Conservation (phyloP, 148 eudicot species). For the Dianthus caryophyllus region DNA sequence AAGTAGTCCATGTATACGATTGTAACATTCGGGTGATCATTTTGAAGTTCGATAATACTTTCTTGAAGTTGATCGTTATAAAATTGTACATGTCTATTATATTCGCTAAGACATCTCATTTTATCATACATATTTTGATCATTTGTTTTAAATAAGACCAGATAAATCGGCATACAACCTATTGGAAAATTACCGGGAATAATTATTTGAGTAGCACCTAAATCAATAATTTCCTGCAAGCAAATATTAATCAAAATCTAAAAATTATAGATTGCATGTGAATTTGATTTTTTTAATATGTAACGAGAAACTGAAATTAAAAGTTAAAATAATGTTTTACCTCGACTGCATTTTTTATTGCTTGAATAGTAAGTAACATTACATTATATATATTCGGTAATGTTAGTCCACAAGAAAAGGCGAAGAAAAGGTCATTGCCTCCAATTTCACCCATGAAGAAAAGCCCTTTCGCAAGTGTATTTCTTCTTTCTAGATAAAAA, state of each 20-base stretch:
- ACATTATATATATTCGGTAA: not conserved
- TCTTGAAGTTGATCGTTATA: constrained; percentile 26
- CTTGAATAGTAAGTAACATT: constrained; percentile 9
- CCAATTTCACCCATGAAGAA: constrained; percentile 21
- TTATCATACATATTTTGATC: constrained; percentile 26
- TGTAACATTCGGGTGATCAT: constrained; percentile 18
- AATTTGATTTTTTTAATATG: not conserved
- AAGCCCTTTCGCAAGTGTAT: not conserved
- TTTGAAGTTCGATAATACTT: constrained; percentile 20
- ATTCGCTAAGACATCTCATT: constrained; percentile 25
- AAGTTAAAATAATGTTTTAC: not conserved
- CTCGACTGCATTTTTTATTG: constrained; percentile 13
- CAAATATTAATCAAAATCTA: no score
- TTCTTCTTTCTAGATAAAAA: constrained; percentile 6
- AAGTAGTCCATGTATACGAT: constrained; percentile 29
- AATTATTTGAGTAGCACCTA: constrained; percentile 30
- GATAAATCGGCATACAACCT: constrained; percentile 32
- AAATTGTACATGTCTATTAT: constrained; percentile 20
- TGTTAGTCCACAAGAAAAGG: not conserved
- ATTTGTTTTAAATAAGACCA: constrained; percentile 15
- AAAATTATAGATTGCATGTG: no score
- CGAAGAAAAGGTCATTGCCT: constrained; percentile 17
- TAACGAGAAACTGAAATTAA: not conserved
- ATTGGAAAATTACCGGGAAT: constrained; percentile 42
- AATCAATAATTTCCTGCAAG: constrained; percentile 34